Base-by-base conservation (phyloP, 495 filamentous ascomycete species). In the Penicillium steckii region DNA sequence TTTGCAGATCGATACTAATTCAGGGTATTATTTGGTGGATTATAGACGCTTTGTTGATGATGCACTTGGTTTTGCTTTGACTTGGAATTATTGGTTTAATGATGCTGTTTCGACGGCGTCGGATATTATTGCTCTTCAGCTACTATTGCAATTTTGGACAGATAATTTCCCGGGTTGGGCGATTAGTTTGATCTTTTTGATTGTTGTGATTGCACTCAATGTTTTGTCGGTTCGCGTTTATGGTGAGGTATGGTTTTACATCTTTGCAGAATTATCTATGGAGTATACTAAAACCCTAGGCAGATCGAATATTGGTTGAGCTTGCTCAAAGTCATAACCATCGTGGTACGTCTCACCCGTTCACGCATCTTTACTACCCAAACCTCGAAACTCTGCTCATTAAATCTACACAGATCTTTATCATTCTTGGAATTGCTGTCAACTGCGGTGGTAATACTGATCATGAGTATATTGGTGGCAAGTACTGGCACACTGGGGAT, bases 71-170 rank as follows among this genome's bases (percentile, higher is more conserved):
- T 79, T 79, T 48, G 76, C 76, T 12, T 59, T 79, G 46, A 77
- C 74, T 0, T 80, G 76, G 76, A 83, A 81, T 49, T 83, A 83
- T 60, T 82, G 79, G 78, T 79, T 80, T 44, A 82, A 83, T 62
- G 80, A 82, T 70, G 79, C 79, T 3, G 74, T 80, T 8, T 79
- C 76, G 3, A 80, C 76, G 4, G 79, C 78, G 5, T 71, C 78
- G 4, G 78, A 82, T 70, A 59, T 82, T 24, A 73, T 81, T 38
- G 78, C 80, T 1, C 57, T 81, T 23, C 80, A 82, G 52, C 59
- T 82, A 7, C 52, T 82, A 15, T 61, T 82, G 53, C 54, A 79
- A 44, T 80, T 72, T 51, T 82, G 79, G 78, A 74, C 74, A 0
- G 71, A 79, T 26, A 72, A 73, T 57, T 75, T 80, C 41, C 77